Evolutionary conservation across 2,329 filamentous ascomycete species (phyloP).

Genomic region (Aspergillus pseudoglaucus): DNA sequence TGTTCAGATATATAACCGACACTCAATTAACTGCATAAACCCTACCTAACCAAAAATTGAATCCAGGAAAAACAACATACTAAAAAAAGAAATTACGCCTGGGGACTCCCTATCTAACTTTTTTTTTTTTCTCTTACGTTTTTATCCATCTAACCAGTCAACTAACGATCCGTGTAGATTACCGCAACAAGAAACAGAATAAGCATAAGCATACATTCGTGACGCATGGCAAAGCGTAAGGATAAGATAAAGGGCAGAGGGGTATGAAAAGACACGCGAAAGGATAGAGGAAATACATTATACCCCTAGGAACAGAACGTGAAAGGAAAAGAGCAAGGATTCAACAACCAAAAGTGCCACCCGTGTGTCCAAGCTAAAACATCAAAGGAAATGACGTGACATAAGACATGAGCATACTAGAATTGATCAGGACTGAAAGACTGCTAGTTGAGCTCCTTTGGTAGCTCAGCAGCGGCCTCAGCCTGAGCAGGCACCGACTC

Average conservation of each 20-base stretch:
- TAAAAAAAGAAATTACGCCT: no score
- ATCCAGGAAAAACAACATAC: no score
- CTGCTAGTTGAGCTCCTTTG: neutral
- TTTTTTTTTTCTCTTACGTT: neutral
- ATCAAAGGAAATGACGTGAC: neutral
- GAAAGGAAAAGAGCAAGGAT: neutral
- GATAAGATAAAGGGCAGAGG: conserved; percentile 8
- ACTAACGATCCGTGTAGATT: neutral
- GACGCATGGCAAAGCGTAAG: conserved; percentile 14
- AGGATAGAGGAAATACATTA: neutral
- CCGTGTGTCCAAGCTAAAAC: neutral
- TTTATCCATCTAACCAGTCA: neutral
- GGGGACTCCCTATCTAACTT: neutral
- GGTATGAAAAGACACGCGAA: conserved; percentile 3
- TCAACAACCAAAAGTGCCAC: no score
- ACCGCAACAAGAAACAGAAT: conserved; percentile 3
- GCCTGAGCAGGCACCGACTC: neutral
- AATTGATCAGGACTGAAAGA: no score
- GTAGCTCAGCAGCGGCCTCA: neutral
- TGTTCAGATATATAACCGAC: no score
- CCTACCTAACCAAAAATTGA: no score
- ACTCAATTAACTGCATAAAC: no score
- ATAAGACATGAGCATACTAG: no score
- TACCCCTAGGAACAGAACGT: neutral
- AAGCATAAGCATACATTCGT: conserved; percentile 14